phyloP scores from a whole-genome alignment of 495 filamentous ascomycete species.

The Chlorociboria aeruginascens region DNA sequence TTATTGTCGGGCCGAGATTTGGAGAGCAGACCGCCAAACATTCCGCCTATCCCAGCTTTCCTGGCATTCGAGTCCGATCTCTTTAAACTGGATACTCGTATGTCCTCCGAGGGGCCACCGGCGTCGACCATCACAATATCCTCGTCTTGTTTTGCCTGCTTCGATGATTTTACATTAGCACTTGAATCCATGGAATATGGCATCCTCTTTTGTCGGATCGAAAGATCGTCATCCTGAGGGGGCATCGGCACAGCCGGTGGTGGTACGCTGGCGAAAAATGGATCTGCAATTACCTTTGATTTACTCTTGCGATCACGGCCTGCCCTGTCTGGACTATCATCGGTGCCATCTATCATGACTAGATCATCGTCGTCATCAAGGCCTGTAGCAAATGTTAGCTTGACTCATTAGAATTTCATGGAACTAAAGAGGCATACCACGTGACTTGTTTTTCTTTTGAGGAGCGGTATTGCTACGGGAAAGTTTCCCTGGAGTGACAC shows the following conservation, averaged over 20 bases:
- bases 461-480: conserved; percentile 23
- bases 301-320: conserved; percentile 17
- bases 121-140: conserved; percentile 36
- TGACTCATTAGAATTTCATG: conserved; percentile 6
- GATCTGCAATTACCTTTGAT: conserved; percentile 20
- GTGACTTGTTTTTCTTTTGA: conserved; percentile 22
- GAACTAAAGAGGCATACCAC: conserved; percentile 8
- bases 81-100: conserved; percentile 1
- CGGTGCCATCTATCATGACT: conserved; percentile 15
- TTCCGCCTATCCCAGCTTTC: conserved; percentile 30
- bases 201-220: conserved; percentile 5
- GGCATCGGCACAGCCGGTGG: conserved; percentile 19
- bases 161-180: conserved; percentile 15
- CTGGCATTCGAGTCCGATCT: conserved; percentile 27
- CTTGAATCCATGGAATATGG: conserved; percentile 8
- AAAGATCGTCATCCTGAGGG: conserved; percentile 12
- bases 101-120: conserved; percentile 20
- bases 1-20: conserved; percentile 20
- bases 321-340: conserved; percentile 15
- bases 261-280: neutral
- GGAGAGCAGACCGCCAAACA: conserved; percentile 22
- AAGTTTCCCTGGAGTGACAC: conserved; percentile 24
- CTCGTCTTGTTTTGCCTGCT: conserved; percentile 28
- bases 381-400: conserved; percentile 8
- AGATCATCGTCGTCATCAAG: conserved; percentile 20